phyloP scores from a whole-genome alignment of 768 basidiomycete genomes.

The Kwoniella heveanensis region DNA sequence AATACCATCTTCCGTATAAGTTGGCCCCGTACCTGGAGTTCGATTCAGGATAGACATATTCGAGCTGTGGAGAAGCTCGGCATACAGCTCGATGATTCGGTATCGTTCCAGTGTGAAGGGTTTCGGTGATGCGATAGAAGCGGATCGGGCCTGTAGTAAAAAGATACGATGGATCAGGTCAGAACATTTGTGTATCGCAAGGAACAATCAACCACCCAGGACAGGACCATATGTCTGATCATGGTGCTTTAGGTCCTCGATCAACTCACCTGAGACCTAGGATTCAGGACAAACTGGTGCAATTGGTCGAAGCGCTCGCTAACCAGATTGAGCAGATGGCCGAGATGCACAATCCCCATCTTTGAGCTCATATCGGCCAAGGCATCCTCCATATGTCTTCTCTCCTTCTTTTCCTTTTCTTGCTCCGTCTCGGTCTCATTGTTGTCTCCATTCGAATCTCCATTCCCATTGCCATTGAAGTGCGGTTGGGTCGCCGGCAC shows the following conservation, averaged over 20 bases:
- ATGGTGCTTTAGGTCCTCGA: too few species aligned
- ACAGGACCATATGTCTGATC: too few species aligned
- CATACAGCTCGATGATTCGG: constrained; percentile 93
- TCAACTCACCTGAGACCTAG: constrained; percentile 73
- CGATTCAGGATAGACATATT: constrained; percentile 97
- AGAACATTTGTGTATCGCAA: too few species aligned
- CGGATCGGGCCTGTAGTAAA: constrained; percentile 39
- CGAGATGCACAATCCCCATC: constrained; percentile 75
- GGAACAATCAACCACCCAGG: too few species aligned
- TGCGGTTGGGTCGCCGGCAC: constrained; percentile 61
- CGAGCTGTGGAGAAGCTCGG: constrained; percentile 94
- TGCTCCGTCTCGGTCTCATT: constrained; percentile 61
- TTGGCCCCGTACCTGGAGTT: constrained; percentile 64
- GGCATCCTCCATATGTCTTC: constrained; percentile 48
- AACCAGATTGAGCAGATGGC: constrained; percentile 74
- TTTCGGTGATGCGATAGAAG: constrained; percentile 62
- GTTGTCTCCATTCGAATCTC: constrained; percentile 64
- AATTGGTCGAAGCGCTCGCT: constrained; percentile 70
- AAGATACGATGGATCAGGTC: too few species aligned
- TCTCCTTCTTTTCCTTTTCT: constrained; percentile 39
- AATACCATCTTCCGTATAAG: constrained; percentile 81
- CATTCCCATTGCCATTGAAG: constrained; percentile 2
- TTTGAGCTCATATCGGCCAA: constrained; percentile 42
- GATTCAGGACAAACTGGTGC: constrained; percentile 68
- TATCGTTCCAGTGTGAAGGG: constrained; percentile 94